Base-by-base conservation (phyloP, 345 rosid species). In the Eucalyptus albens region DNA sequence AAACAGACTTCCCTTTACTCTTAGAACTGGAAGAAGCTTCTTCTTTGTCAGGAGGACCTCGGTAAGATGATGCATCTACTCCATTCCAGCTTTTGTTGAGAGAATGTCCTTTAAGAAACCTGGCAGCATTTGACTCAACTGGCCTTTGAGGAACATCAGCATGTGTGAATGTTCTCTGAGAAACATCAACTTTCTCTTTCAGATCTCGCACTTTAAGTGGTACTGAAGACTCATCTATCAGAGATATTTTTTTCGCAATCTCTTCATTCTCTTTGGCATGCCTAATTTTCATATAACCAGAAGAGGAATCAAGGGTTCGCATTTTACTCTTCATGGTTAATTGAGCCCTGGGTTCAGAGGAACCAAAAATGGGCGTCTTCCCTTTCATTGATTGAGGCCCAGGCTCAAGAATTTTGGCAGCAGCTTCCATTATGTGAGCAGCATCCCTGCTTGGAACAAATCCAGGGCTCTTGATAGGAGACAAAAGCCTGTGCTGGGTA, bases 361-460 rank as follows among this genome's bases (percentile, higher is more conserved):
- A 77, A 77, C 85, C 85, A 77, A 3, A 77, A 77, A 77, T 77
- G 85, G 85, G 85, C 16, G 47, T 77, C 85, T 77, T 77, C 29
- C 83, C 47, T 55, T 15, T 87, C 27, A 87, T 37, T 55, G 93
- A 95, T n/a, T 85, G 88, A 88, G 94, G 93, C 60, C 89, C 88
- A 33, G 97, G 92, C 86, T 95, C 98, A 6, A 98, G 94, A 88
- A 97, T 96, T 91, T 92, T 94, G 80, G 98, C 95, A 88, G 99
- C 99, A 9, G 97, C 99, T 95, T 98, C 99, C 99, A 98, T 98
- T 56, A 98, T 95, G 93, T 93, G 94, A 91, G 96, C 99, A 90
- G 99, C 96, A 92, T 95, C 95, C 95, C 93, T 94, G 60, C 96
- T 90, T 88, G 95, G 98, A 87, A 98, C 90, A 89, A 93, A 96